Base-by-base conservation (phyloP, 2,329 filamentous ascomycete species). In the Coniella lustricola region DNA sequence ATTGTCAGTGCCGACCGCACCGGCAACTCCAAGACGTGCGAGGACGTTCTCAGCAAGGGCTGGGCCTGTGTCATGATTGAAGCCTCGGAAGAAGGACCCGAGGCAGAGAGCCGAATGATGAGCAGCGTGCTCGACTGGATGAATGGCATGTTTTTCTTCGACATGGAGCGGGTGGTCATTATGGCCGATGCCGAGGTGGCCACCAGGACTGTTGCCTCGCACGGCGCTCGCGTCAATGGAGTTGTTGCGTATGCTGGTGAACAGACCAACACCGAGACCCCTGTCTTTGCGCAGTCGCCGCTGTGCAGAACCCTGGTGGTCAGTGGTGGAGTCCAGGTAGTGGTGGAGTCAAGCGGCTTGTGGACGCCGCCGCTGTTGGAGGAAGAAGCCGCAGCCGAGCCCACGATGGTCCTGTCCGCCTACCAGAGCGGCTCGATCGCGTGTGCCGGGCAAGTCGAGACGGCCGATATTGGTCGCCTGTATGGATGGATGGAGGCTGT, bases 21-120 rank as follows among this genome's bases (percentile, higher is more conserved):
- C 0, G 81, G 84, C 60, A 82, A 82, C 62, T 81, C 79, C 4
- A 65, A 67, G 45, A 73, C 81, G 1, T 76, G 72, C 36, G 69
- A 84, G 47, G 80, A 83, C 64, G 82, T 85, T 56, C 64, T 82
- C 4, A 61, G 68, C 3, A 74, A 81, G 38, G 82, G 81, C 3
- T 86, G 82, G 81, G 82, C 71, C 0, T 68, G 67, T 8, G 71
- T 86, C 2, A 74, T 83, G 17, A 72, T 72, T 7, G 83, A 86
- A 63, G 81, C 83, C 49, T 81, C 81, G 58, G 76, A 82, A 0
- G 62, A 65, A 3, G 73, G 72, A 1, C 68, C 77, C 0, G 82
- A 86, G 57, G 70, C 81, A 3, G 63, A 85, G 31, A 84, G 79
- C 74, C 72, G 72, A 22, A 63, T 85, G 32, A 84, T 79, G 74